phyloP scores from a whole-genome alignment of 305 asterid genomes.

The Nicotiana rustica region DNA sequence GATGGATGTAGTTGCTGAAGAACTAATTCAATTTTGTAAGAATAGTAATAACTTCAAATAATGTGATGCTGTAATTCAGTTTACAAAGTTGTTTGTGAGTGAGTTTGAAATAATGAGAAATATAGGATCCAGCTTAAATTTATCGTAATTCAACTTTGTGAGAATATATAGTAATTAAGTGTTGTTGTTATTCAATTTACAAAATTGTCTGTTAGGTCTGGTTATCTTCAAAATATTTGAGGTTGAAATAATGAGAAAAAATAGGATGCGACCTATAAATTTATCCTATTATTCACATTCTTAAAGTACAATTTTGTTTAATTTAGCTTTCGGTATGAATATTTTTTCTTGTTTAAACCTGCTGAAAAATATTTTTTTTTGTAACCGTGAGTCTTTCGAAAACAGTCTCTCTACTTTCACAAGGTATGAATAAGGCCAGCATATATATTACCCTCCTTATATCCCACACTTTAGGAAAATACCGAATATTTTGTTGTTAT shows the following conservation, averaged over 20 bases:
- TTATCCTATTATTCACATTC: background rate
- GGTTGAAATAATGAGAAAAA: background rate
- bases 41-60: background rate
- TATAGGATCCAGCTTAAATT: too few species aligned
- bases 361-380: too few species aligned
- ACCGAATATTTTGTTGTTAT: too few species aligned
- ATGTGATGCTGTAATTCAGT: background rate
- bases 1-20: constrained; percentile 14
- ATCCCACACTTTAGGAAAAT: too few species aligned
- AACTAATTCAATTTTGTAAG: constrained; percentile 28
- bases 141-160: background rate
- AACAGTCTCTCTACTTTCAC: too few species aligned
- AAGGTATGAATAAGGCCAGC: too few species aligned
- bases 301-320: background rate
- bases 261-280: background rate
- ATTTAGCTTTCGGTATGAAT: background rate
- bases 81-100: background rate
- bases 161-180: background rate
- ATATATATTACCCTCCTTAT: too few species aligned
- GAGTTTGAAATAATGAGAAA: background rate
- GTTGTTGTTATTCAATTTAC: too few species aligned
- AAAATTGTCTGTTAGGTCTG: background rate
- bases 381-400: too few species aligned
- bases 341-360: background rate
- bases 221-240: background rate